These are phyloP conservation scores for Cadophora sp. DNA, from an alignment of 2,329 filamentous ascomycete species.

Conservation along the genomic window DNA sequence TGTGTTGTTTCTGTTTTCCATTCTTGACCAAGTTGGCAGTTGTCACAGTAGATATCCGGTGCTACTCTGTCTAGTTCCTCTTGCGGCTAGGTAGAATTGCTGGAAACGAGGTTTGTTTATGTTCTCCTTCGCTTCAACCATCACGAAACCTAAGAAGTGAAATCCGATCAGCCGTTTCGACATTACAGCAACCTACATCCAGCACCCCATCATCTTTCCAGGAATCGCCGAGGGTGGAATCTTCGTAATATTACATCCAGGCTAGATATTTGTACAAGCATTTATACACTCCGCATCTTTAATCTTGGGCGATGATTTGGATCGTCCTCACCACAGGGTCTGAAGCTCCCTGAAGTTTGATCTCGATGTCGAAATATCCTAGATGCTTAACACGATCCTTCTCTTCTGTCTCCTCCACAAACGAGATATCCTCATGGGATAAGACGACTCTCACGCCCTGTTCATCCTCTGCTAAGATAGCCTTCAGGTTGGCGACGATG, in stretches of 20 bases:
- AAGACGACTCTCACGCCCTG: conserved; percentile 58
- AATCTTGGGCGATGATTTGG: conserved; percentile 49
- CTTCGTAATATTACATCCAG: conserved; percentile 32
- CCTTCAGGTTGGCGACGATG: conserved; percentile 55
- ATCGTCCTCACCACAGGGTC: conserved; percentile 50
- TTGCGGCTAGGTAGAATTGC: too few relatives aligned
- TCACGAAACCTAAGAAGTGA: background rate
- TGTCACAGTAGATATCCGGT: too few relatives aligned
- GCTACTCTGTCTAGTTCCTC: too few relatives aligned
- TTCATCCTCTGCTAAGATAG: conserved; percentile 56
- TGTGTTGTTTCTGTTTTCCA: background rate
- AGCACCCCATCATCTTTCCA: background rate
- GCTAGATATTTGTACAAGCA: conserved; percentile 32
- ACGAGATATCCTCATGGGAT: conserved; percentile 56
- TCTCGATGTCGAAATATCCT: conserved; percentile 59
- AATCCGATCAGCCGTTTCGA: background rate
- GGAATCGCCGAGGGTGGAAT: conserved; percentile 16
- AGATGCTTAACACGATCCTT: conserved; percentile 57
- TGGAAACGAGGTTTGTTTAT: background rate
- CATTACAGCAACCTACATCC: background rate
- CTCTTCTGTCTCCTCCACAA: conserved; percentile 50
- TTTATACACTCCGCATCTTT: conserved; percentile 17
- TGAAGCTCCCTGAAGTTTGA: conserved; percentile 55
- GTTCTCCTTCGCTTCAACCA: background rate
- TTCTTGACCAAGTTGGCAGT: background rate